Base-by-base conservation (phyloP, 176 grass and related monocot genomes). In the Tillandsia leiboldiana region DNA sequence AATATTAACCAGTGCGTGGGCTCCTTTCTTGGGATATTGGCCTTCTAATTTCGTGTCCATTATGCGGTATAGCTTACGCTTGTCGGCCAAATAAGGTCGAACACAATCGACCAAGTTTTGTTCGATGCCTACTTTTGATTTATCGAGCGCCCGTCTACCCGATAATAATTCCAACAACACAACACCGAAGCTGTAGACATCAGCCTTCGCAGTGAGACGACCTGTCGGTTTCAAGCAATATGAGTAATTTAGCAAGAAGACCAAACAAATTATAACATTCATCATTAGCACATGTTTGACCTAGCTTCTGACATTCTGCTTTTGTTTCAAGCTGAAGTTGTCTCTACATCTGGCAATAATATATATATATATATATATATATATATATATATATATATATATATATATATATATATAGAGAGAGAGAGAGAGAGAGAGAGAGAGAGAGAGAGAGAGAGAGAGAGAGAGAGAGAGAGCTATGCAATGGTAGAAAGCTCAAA, bases 1-100 rank as follows among this genome's bases (percentile, higher is more conserved):
- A 62, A 94, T 75, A 63, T 84, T 82, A 63, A 83, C 90, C 0
- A 82, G 84, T 72, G 85, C 88, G 66, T 82, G 86, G 24, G 90
- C 90, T 0, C 90, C 86, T 77, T 89, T 94, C 49, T 88, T 82
- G 14, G 90, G 88, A 78, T 88, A 94, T 48, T 82, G 85, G 10
- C 90, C 90, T 47, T 86, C 90, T 15, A 94, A 70, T 75, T 78
- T 72, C 26, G 90, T 82, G 66, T 94, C 90, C 8, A 94, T 87
- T 59, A 94, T 79, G 64, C 84, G 85, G 68, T 94, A 89, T 70
- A 94, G 86, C 68, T 82, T 68, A 1, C 90, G 71, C 50, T 85
- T 80, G 82, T 94, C 90, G 48, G 83, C 83, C 14, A 94, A 80
- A 73, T 84, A 80, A 24, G 90, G 90, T 1, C 83, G 86, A 0